phyloP scores from a whole-genome alignment of 1,284 basidiomycete species.

The Singerocomus inundabilis region DNA sequence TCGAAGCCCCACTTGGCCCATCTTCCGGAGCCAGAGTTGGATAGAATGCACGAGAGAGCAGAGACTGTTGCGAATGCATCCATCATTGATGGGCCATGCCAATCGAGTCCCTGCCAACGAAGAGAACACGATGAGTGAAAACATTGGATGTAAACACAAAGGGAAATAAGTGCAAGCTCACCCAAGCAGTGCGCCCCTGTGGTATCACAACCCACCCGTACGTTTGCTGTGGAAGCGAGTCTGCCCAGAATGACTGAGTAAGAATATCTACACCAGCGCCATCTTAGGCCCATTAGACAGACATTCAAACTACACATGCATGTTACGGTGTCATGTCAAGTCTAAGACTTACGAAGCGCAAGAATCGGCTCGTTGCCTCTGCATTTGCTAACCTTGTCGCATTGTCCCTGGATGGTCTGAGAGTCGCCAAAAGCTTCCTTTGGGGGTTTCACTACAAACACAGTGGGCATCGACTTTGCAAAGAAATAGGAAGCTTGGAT shows the following conservation, averaged over 20 bases:
- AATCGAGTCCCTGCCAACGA: constrained; percentile 68
- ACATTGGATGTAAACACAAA: background rate
- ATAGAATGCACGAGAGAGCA: constrained; percentile 51
- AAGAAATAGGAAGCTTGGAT: constrained; percentile 62
- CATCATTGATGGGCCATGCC: constrained; percentile 73
- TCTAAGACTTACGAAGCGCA: constrained; percentile 58
- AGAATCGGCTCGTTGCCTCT: constrained; percentile 54
- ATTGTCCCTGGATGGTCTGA: background rate
- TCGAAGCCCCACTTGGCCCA: constrained; percentile 46
- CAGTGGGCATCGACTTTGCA: constrained; percentile 51
- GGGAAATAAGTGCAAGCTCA: constrained; percentile 26
- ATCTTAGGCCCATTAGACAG: constrained; percentile 42
- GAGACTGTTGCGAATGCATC: constrained; percentile 61
- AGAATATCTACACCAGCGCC: constrained; percentile 78
- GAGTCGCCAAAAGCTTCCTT: constrained; percentile 19
- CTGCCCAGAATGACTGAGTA: constrained; percentile 51
- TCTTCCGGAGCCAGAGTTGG: constrained; percentile 17
- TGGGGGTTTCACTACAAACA: constrained; percentile 60
- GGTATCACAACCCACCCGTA: constrained; percentile 73
- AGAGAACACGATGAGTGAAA: background rate
- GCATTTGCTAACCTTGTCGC: constrained; percentile 1
- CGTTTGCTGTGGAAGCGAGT: constrained; percentile 55
- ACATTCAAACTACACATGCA: background rate
- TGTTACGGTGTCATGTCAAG: background rate
- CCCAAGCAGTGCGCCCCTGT: constrained; percentile 74